These are phyloP conservation scores for Chlamydomonas asymmetrica DNA, from an alignment of 139 green algal species.

Conservation along the genomic window DNA sequence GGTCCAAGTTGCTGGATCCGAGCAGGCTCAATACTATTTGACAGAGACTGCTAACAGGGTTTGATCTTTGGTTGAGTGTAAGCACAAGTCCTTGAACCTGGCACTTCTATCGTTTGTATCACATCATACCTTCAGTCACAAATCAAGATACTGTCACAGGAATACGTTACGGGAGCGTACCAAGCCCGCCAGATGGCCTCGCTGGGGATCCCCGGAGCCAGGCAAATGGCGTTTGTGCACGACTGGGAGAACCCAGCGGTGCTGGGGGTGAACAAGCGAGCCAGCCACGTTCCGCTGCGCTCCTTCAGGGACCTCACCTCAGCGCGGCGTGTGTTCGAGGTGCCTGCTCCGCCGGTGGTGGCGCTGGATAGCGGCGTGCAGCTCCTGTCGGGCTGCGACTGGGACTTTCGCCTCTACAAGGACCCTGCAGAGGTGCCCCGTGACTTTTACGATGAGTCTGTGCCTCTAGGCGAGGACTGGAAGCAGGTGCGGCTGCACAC, in stretches of 20 bases:
- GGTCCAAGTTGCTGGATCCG: too few species aligned
- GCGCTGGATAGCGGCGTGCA: conserved; percentile 8
- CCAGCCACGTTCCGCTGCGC: conserved; percentile 59
- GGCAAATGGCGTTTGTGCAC: too few species aligned
- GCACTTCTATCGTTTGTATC: too few species aligned
- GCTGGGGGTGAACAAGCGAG: conserved; percentile 67
- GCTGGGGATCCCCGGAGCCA: too few species aligned
- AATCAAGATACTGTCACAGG: too few species aligned
- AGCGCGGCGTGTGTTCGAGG: conserved; percentile 1
- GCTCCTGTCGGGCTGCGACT: conserved; percentile 56
- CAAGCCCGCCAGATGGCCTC: too few species aligned
- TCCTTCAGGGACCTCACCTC: conserved; percentile 44
- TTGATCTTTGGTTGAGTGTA: too few species aligned
- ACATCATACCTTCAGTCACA: too few species aligned
- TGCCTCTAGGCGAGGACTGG: neutral
- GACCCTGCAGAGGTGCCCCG: conserved; percentile 55
- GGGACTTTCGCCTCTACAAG: conserved; percentile 67
- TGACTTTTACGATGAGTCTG: conserved; percentile 46
- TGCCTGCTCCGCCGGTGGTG: neutral
- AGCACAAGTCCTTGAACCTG: too few species aligned
- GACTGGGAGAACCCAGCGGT: conserved; percentile 79
- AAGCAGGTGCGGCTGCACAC: neutral
- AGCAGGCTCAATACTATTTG: too few species aligned
- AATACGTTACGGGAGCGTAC: too few species aligned
- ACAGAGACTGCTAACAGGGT: too few species aligned